phyloP scores from a whole-genome alignment of 441 rosid genomes.

The Dalechampia spathulata region DNA sequence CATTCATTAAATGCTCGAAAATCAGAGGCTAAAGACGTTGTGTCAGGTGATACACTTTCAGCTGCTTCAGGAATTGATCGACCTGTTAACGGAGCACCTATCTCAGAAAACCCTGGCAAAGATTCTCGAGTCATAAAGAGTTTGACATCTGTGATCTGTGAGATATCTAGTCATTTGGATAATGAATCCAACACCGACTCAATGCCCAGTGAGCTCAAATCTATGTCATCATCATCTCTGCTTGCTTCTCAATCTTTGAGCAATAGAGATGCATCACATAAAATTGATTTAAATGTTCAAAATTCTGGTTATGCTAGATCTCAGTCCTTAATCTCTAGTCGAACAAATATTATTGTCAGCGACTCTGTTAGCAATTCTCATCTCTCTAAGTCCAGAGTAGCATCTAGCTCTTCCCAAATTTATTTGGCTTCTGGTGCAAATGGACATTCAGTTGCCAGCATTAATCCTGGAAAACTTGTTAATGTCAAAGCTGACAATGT shows the following conservation, averaged over 20 bases:
- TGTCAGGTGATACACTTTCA: constrained; percentile 21
- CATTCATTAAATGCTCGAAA: constrained; percentile 15
- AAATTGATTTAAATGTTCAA: constrained; percentile 9
- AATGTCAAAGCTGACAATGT: constrained; percentile 29
- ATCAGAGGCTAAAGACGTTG: constrained; percentile 8
- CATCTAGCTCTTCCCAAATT: constrained; percentile 23
- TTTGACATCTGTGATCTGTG: constrained; percentile 20
- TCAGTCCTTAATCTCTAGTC: constrained; percentile 16
- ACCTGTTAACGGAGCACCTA: constrained; percentile 16
- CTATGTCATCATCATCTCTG: constrained; percentile 7
- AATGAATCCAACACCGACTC: constrained; percentile 14
- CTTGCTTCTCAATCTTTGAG: background rate
- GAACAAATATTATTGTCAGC: constrained; percentile 24
- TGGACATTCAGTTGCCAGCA: constrained; percentile 26
- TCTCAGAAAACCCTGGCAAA: constrained; percentile 9
- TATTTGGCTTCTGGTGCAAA: constrained; percentile 22
- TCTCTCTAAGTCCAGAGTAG: constrained; percentile 21
- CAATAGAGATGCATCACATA: background rate
- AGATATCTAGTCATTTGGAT: constrained; percentile 18
- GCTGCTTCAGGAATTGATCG: constrained; percentile 9
- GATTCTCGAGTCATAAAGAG: constrained; percentile 16
- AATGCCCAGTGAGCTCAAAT: constrained; percentile 9
- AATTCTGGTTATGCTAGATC: constrained; percentile 8
- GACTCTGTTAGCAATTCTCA: constrained; percentile 17
- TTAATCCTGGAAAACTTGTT: constrained; percentile 32